Evolutionary conservation across 2,329 filamentous ascomycete genomes (phyloP).

Genomic region (Chaetomium sp.): DNA sequence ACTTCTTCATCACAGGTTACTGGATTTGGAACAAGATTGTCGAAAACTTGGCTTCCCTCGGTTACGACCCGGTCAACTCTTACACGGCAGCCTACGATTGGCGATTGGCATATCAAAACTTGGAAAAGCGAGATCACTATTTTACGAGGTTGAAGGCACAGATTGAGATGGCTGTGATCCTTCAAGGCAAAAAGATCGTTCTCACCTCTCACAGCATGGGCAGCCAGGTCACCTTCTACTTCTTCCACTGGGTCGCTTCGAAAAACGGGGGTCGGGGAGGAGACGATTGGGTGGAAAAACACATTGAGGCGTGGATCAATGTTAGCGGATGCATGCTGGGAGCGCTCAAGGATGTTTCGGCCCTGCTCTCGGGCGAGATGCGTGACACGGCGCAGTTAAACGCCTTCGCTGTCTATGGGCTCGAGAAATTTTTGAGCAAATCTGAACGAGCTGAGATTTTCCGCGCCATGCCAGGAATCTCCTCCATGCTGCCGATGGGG

Average conservation of each 20-base stretch:
- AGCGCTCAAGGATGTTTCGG: conserved; percentile 82
- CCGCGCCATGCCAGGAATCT: conserved; percentile 92
- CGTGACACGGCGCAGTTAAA: conserved; percentile 96
- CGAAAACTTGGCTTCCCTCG: conserved; percentile 91
- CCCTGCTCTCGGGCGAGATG: conserved; percentile 94
- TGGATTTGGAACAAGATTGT: conserved; percentile 99
- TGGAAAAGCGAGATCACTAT: conserved; percentile 87
- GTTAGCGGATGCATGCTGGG: conserved; percentile 97
- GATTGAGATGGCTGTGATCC: conserved; percentile 74
- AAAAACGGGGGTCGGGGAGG: conserved; percentile 75
- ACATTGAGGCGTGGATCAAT: conserved; percentile 96
- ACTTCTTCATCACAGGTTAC: conserved; percentile 87
- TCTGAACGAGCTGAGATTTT: conserved; percentile 91
- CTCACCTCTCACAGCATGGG: conserved; percentile 96
- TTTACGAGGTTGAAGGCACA: conserved; percentile 86
- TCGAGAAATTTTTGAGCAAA: conserved; percentile 90
- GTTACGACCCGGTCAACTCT: conserved; percentile 80
- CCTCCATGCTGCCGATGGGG: conserved; percentile 92
- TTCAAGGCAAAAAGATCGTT: conserved; percentile 72
- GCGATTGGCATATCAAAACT: conserved; percentile 82
- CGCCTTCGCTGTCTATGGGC: conserved; percentile 89
- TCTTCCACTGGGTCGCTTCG: conserved; percentile 70
- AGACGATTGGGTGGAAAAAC: conserved; percentile 77
- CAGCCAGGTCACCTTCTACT: conserved; percentile 85
- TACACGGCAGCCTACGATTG: conserved; percentile 77